A percentile compares a stretch with the other conserved stretches of the same genome.
Evolutionary conservation across 495 filamentous ascomycete species (phyloP).

Genomic region (Pyronema domesticum): DNA sequence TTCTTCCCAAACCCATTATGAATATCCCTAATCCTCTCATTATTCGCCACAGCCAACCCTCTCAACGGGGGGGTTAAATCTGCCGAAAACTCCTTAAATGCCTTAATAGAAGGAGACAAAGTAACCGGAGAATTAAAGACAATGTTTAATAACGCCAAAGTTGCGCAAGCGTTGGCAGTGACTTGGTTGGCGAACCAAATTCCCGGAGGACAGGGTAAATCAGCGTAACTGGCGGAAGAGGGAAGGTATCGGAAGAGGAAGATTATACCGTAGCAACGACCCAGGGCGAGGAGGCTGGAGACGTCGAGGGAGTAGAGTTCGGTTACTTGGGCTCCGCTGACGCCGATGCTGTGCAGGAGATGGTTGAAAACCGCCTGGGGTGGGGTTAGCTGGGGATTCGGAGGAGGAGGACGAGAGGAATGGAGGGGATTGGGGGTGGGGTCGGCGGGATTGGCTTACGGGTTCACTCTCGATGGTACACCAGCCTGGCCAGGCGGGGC

Average conservation of each 20-base stretch:
- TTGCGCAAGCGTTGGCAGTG: conserved; percentile 67
- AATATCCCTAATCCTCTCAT: conserved; percentile 55
- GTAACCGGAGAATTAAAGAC: conserved; percentile 60
- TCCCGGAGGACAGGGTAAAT: conserved; percentile 38
- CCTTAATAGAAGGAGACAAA: conserved; percentile 45
- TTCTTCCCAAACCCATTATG: conserved; percentile 82
- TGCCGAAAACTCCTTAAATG: conserved; percentile 54
- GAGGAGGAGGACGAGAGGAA: conserved; percentile 3
- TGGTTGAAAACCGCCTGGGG: conserved; percentile 61
- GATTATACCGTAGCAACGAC: conserved; percentile 60
- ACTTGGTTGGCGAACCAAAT: conserved; percentile 96
- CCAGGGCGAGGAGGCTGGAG: conserved; percentile 44
- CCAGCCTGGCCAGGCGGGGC: conserved; percentile 49
- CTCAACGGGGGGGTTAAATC: conserved; percentile 51
- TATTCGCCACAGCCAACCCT: conserved; percentile 54
- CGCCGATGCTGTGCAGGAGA: conserved; percentile 62
- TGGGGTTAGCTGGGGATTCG: background rate
- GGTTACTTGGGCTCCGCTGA: conserved; percentile 52
- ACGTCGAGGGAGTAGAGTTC: conserved; percentile 65
- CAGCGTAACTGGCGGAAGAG: conserved; percentile 23
- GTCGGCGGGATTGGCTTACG: conserved; percentile 34
- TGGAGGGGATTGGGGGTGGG: too few relatives aligned
- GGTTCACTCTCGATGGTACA: conserved; percentile 85
- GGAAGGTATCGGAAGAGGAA: conserved; percentile 60
- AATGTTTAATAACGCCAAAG: conserved; percentile 75